Conservation (phyloP, 305 asterid species). For the Fraxinus velutina region DNA sequence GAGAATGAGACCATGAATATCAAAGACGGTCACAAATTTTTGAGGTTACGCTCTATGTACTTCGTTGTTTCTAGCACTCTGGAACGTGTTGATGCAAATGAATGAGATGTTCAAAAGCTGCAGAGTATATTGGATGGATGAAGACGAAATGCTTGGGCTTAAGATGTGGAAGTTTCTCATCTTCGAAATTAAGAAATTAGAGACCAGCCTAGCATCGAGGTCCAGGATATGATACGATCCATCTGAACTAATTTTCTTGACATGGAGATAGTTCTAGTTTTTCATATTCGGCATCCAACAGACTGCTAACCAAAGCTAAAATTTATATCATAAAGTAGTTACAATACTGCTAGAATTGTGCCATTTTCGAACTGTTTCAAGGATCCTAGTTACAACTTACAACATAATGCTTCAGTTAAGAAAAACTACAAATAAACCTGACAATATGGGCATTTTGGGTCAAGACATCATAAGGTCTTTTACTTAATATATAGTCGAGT, state of each 20-base stretch:
- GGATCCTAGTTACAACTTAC: slow-evolving; percentile 14
- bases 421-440: not conserved
- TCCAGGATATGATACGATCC: slow-evolving; percentile 44
- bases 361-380: not conserved
- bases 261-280: not conserved
- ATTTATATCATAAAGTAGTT: not conserved
- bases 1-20: slow-evolving; percentile 85
- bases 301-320: not conserved
- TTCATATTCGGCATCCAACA: not conserved
- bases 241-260: slow-evolving; percentile 7
- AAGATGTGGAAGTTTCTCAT: slow-evolving; percentile 99
- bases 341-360: not conserved
- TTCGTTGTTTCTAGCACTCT: slow-evolving; percentile 84
- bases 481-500: not conserved
- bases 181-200: slow-evolving; percentile 90
- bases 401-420: slow-evolving; percentile 3
- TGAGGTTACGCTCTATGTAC: slow-evolving; percentile 71
- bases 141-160: slow-evolving; percentile 94
- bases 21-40: slow-evolving; percentile 80
- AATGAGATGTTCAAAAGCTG: slow-evolving; percentile 86
- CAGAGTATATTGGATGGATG: slow-evolving; percentile 81
- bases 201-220: slow-evolving; percentile 67
- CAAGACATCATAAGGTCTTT: not conserved
- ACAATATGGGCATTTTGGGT: not conserved
- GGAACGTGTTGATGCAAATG: slow-evolving; percentile 75